Conservation (phyloP, 768 basidiomycete species). For the Megacollybia marginata region DNA sequence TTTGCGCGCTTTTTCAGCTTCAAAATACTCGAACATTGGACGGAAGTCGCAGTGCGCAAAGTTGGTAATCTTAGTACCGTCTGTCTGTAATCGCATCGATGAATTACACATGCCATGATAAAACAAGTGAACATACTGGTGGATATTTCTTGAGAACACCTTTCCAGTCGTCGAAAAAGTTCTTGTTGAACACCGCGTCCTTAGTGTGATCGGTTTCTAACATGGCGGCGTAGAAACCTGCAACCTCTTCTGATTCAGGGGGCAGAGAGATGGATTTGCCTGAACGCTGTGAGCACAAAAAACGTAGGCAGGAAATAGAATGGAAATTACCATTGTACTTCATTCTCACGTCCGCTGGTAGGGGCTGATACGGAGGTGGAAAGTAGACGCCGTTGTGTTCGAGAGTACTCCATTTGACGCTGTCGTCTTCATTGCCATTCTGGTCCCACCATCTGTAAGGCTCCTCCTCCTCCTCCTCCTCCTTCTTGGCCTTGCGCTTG, state of each 20-base stretch:
- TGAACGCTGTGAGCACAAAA: conserved; percentile 20
- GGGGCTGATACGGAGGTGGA: conserved; percentile 86
- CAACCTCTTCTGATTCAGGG: conserved; percentile 89
- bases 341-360: conserved; percentile 85
- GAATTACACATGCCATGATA: neutral
- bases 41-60: conserved; percentile 89
- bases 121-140: conserved; percentile 51
- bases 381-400: conserved; percentile 94
- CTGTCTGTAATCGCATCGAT: conserved; percentile 35
- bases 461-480: conserved; percentile 66
- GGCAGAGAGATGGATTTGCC: conserved; percentile 76
- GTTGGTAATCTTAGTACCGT: conserved; percentile 65
- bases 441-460: conserved; percentile 86
- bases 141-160: conserved; percentile 72
- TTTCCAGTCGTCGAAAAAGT: conserved; percentile 92
- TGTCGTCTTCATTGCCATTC: conserved; percentile 62
- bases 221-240: conserved; percentile 91
- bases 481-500: conserved; percentile 41
- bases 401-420: conserved; percentile 90
- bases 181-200: conserved; percentile 83
- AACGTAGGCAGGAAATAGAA: conserved; percentile 4
- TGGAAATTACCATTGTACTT: conserved; percentile 74
- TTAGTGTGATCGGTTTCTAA: conserved; percentile 88
- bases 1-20: conserved; percentile 88
- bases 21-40: conserved; percentile 90